Evolutionary conservation across 1,284 basidiomycete species (phyloP).

Genomic region (Heterobasidion irregulare): DNA sequence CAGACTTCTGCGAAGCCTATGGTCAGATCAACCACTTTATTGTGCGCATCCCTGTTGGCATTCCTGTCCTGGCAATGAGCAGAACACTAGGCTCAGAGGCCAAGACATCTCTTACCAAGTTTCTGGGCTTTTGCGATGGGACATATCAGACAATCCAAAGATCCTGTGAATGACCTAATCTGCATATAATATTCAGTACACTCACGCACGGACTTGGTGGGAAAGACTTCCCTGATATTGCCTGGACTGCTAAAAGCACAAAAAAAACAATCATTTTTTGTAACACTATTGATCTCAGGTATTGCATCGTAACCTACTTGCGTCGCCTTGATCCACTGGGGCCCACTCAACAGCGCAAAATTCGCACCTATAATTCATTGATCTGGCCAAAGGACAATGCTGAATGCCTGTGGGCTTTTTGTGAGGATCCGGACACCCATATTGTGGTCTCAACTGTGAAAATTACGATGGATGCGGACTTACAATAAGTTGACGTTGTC

Average conservation of each 20-base stretch:
- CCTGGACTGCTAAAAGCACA: not conserved
- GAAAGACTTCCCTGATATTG: not conserved
- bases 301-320: not conserved
- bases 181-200: not conserved
- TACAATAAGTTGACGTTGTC: slow-evolving; percentile 13
- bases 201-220: not conserved
- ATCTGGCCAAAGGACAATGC: slow-evolving; percentile 6
- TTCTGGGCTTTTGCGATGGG: not conserved
- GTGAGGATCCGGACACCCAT: slow-evolving; percentile 9
- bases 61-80: not conserved
- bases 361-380: not conserved
- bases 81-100: not conserved
- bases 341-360: not conserved
- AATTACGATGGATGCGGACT: slow-evolving; percentile 18
- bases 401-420: slow-evolving; percentile 12
- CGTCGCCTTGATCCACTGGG: not conserved
- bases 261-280: not conserved
- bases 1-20: not conserved
- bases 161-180: not conserved
- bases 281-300: not conserved
- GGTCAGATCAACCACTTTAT: not conserved
- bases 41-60: not conserved
- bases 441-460: slow-evolving; percentile 18
- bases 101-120: not conserved
- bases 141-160: not conserved